Evolutionary conservation across 2,329 filamentous ascomycete species (phyloP).

Genomic region (Colletotrichum sp.): DNA sequence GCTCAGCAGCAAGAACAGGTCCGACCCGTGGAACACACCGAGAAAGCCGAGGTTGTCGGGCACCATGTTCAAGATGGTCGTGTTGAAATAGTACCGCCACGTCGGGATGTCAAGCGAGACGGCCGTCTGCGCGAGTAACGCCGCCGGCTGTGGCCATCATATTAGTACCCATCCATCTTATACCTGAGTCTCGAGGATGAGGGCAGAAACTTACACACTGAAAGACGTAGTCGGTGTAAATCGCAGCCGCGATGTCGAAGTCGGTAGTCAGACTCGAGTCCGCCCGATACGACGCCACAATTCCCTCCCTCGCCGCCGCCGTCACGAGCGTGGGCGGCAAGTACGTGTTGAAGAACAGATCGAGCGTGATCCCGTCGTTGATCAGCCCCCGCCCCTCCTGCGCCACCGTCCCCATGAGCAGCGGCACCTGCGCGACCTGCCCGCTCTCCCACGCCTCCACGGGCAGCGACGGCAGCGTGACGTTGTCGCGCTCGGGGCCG

Average conservation of each 20-base stretch:
- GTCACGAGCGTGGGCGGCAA: slow-evolving; percentile 3
- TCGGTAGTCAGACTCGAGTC: slow-evolving; percentile 16
- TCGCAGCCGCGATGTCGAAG: slow-evolving; percentile 29
- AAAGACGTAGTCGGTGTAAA: slow-evolving; percentile 30
- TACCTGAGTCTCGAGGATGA: not conserved
- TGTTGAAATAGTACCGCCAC: slow-evolving; percentile 32
- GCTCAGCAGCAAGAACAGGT: slow-evolving; percentile 27
- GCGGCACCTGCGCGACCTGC: slow-evolving; percentile 22
- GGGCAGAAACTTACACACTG: slow-evolving; percentile 27
- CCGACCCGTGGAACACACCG: slow-evolving; percentile 30
- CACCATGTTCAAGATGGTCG: slow-evolving; percentile 24
- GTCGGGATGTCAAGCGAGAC: slow-evolving; percentile 22
- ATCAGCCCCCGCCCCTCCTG: slow-evolving; percentile 28
- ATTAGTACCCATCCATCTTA: not conserved
- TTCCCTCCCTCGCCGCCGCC: not conserved
- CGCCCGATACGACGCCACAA: slow-evolving; percentile 23
- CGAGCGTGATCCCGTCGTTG: slow-evolving; percentile 24
- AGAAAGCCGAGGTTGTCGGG: slow-evolving; percentile 24
- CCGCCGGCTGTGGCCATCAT: slow-evolving; percentile 23
- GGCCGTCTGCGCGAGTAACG: slow-evolving; percentile 25
- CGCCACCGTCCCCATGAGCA: slow-evolving; percentile 29
- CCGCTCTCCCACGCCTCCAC: slow-evolving; percentile 23
- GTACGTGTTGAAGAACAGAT: slow-evolving; percentile 23
- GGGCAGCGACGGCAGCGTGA: not conserved
- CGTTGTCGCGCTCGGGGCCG: slow-evolving; percentile 16